Evolutionary conservation across 2,329 filamentous ascomycete genomes (phyloP).

Genomic region (Bipolaris cookei): DNA sequence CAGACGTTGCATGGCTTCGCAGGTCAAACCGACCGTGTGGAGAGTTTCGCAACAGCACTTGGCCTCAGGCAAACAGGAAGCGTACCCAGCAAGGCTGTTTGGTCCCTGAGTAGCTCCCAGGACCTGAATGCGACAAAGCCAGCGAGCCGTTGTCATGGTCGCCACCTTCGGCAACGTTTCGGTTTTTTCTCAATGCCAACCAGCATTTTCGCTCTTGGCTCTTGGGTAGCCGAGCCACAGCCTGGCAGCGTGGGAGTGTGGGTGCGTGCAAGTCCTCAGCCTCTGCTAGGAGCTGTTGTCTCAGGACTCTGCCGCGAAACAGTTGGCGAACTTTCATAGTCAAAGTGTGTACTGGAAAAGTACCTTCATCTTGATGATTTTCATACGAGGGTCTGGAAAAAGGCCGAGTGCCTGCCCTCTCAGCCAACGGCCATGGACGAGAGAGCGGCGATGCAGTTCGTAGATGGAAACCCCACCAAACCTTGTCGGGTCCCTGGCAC

Average conservation of each 20-base stretch:
- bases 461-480: slow-evolving; percentile 6
- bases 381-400: not conserved
- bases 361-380: too few relatives aligned
- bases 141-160: slow-evolving; percentile 1
- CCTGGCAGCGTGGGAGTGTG: not conserved
- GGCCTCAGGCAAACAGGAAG: not conserved
- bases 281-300: not conserved
- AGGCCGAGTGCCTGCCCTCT: not conserved
- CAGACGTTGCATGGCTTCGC: not conserved
- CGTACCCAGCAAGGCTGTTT: not conserved
- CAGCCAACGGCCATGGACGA: not conserved
- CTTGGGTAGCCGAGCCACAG: not conserved
- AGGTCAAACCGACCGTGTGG: not conserved
- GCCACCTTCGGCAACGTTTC: not conserved
- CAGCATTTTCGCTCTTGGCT: not conserved
- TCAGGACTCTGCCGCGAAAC: slow-evolving; percentile 10
- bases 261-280: too few relatives aligned
- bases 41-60: not conserved
- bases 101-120: not conserved
- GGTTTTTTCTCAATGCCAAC: slow-evolving; percentile 5
- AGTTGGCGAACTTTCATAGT: not conserved
- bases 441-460: not conserved
- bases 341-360: too few relatives aligned
- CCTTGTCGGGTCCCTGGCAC: slow-evolving; percentile 3
- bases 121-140: not conserved